phyloP scores from a whole-genome alignment of 2,329 filamentous ascomycete species.

The Ascochyta clinopodiicola region DNA sequence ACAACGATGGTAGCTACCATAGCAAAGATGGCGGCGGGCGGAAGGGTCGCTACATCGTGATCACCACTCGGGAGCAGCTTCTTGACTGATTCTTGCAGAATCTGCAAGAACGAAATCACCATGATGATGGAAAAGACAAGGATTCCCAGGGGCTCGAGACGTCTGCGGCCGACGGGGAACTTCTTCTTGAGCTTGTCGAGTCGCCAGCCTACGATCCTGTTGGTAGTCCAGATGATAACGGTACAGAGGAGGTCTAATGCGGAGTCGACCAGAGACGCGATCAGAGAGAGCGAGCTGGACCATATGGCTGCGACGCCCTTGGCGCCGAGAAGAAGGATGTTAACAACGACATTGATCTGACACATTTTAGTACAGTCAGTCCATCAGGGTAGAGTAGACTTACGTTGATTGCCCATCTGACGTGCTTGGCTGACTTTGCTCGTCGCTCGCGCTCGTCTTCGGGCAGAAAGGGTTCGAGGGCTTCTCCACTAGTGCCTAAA shows the following conservation, averaged over 20 bases:
- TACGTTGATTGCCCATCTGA: slow-evolving; percentile 64
- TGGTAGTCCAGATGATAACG: slow-evolving; percentile 66
- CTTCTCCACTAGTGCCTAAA: slow-evolving; percentile 57
- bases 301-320: slow-evolving; percentile 63
- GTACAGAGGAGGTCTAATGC: slow-evolving; percentile 67
- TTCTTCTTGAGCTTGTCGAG: slow-evolving; percentile 57
- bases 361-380: slow-evolving; percentile 6
- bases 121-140: slow-evolving; percentile 68
- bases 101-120: slow-evolving; percentile 68
- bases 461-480: slow-evolving; percentile 62
- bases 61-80: slow-evolving; percentile 61
- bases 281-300: slow-evolving; percentile 65
- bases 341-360: slow-evolving; percentile 65
- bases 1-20: slow-evolving; percentile 64
- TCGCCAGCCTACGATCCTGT: slow-evolving; percentile 65
- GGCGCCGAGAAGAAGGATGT: slow-evolving; percentile 62
- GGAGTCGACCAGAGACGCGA: slow-evolving; percentile 68
- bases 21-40: slow-evolving; percentile 62
- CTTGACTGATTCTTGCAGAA: slow-evolving; percentile 65
- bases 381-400: slow-evolving; percentile 3
- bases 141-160: slow-evolving; percentile 67
- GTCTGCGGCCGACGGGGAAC: slow-evolving; percentile 61
- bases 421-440: slow-evolving; percentile 55
- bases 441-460: slow-evolving; percentile 61
- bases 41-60: slow-evolving; percentile 58